phyloP scores from a whole-genome alignment of 2,329 filamentous ascomycete genomes.

The Blumeria graminis region DNA sequence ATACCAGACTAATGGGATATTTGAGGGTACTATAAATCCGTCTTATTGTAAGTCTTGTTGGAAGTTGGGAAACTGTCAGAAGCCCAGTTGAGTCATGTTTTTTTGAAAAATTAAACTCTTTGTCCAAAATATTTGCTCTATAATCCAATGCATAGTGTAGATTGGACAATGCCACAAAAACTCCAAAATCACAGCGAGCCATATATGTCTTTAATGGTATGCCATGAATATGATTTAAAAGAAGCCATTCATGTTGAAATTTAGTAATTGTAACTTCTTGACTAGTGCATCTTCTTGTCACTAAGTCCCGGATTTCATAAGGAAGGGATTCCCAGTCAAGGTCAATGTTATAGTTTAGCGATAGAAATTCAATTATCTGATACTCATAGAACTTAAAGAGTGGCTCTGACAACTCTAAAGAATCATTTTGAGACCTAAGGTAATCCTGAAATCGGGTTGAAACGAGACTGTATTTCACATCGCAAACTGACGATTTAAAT shows the following conservation, averaged over 20 bases:
- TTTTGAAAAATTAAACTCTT: slow-evolving; percentile 4
- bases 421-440: slow-evolving; percentile 15
- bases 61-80: slow-evolving; percentile 3
- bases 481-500: slow-evolving; percentile 1
- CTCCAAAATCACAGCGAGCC: slow-evolving; percentile 9
- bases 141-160: slow-evolving; percentile 5
- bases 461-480: slow-evolving; percentile 3
- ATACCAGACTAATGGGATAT: slow-evolving; percentile 12
- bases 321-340: slow-evolving; percentile 26
- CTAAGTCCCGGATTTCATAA: slow-evolving; percentile 20
- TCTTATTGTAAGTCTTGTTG: slow-evolving; percentile 2
- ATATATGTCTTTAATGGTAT: slow-evolving; percentile 7
- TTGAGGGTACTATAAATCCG: slow-evolving; percentile 4
- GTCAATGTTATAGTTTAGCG: slow-evolving; percentile 24
- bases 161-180: slow-evolving; percentile 8
- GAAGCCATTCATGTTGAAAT: slow-evolving; percentile 8
- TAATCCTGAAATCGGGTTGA: slow-evolving; percentile 6
- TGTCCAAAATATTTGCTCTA: not conserved
- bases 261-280: slow-evolving; percentile 11
- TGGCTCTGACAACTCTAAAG: slow-evolving; percentile 11
- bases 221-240: slow-evolving; percentile 6
- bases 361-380: slow-evolving; percentile 22
- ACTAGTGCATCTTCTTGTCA: slow-evolving; percentile 23
- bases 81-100: slow-evolving; percentile 4
- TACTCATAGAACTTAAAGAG: slow-evolving; percentile 8